Percentiles rank a stretch among this genome's conserved stretches.
These are phyloP conservation scores for Ceraceosorus guamensis DNA, from an alignment of 1,284 basidiomycete species.

Conservation along the genomic window DNA sequence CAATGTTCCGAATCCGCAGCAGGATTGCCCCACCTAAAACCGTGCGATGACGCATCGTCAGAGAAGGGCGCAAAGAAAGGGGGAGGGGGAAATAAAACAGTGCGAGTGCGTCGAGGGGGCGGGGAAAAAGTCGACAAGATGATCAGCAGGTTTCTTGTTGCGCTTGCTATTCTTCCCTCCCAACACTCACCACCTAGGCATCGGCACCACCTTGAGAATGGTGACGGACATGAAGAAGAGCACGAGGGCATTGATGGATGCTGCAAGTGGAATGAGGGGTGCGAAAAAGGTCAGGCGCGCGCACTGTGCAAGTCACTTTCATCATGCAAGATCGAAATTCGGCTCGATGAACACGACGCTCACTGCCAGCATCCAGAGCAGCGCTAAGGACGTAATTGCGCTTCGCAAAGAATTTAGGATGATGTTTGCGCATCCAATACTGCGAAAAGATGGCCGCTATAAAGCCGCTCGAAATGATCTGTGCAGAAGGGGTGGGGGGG, in stretches of 20 bases:
- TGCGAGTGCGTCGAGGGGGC: no score
- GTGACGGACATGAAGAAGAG: constrained; percentile 50
- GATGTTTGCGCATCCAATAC: constrained; percentile 48
- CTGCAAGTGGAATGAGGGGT: background rate
- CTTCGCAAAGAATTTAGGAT: constrained; percentile 40
- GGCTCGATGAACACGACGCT: constrained; percentile 13
- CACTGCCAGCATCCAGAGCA: constrained; percentile 17
- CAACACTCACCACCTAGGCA: no score
- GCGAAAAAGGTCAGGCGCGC: background rate
- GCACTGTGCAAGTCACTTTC: background rate
- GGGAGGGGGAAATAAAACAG: no score
- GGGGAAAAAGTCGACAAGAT: no score
- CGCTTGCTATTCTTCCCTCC: no score
- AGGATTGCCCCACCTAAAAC: no score
- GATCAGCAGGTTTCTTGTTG: no score
- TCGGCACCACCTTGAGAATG: constrained; percentile 21
- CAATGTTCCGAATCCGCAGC: no score
- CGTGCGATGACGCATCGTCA: no score
- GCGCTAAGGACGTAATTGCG: constrained; percentile 28
- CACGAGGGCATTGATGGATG: constrained; percentile 50
- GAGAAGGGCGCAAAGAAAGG: no score
- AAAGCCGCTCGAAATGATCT: constrained; percentile 52
- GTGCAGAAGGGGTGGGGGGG: background rate
- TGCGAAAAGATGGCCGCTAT: constrained; percentile 49
- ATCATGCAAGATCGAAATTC: background rate